Conservation (phyloP, 768 basidiomycete genomes). For the Calocybe cyanea region DNA sequence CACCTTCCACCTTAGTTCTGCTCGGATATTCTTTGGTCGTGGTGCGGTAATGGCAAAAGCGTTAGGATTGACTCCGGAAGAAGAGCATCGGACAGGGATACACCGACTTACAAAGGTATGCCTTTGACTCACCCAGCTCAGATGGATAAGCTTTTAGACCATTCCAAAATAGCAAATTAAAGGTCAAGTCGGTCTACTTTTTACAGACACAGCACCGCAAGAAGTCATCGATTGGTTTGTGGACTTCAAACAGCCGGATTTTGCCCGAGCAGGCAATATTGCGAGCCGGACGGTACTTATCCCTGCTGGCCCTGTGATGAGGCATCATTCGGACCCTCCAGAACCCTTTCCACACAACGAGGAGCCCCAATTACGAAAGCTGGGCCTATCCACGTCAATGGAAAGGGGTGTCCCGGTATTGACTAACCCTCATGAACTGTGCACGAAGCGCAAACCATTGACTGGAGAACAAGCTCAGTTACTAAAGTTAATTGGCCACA, state of each 20-base stretch:
- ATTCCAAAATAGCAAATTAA: conserved; percentile 67
- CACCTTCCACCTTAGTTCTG: conserved; percentile 48
- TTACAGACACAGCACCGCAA: conserved; percentile 85
- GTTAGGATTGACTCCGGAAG: conserved; percentile 80
- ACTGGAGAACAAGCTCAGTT: conserved; percentile 89
- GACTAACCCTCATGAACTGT: conserved; percentile 75
- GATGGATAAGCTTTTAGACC: conserved; percentile 1
- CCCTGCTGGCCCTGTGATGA: conserved; percentile 83
- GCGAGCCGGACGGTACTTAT: conserved; percentile 74
- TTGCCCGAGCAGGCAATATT: conserved; percentile 82
- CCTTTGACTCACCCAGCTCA: conserved; percentile 4
- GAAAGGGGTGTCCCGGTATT: conserved; percentile 86
- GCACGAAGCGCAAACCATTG: conserved; percentile 75
- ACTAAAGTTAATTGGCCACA: conserved; percentile 86
- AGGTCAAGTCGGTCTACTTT: conserved; percentile 91
- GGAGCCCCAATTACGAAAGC: conserved; percentile 91
- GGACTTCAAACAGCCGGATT: conserved; percentile 86
- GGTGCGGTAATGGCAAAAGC: conserved; percentile 94
- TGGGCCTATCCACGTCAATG: conserved; percentile 84
- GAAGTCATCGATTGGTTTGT: conserved; percentile 95
- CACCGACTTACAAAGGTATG: conserved; percentile 75
- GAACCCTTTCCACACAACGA: conserved; percentile 96
- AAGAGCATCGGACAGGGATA: conserved; percentile 78
- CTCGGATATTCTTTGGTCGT: conserved; percentile 86
- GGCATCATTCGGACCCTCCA: conserved; percentile 70